Percentiles rank a stretch among this genome's conserved stretches.
Conservation (phyloP, 2,329 filamentous ascomycete genomes). For the Pyrenophora teres region DNA sequence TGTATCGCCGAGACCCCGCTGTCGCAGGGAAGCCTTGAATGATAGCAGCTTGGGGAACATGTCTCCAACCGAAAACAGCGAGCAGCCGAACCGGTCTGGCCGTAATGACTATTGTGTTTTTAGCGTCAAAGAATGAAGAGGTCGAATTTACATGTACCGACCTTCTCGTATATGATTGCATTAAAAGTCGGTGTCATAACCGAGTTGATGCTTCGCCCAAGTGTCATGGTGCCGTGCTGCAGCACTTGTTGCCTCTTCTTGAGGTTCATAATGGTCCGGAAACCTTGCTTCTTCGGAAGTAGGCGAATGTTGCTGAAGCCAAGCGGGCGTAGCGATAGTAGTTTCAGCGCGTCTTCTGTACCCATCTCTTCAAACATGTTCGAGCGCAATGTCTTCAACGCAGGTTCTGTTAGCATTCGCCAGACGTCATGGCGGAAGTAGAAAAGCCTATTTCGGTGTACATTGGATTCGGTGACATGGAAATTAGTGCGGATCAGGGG, state of each 20-base stretch:
- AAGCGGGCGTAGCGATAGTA: constrained; percentile 67
- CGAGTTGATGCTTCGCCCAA: constrained; percentile 70
- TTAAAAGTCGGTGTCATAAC: constrained; percentile 75
- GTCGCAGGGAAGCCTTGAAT: constrained; percentile 63
- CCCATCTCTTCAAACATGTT: constrained; percentile 81
- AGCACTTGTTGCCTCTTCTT: constrained; percentile 64
- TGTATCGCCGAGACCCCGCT: constrained; percentile 39
- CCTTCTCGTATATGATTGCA: constrained; percentile 79
- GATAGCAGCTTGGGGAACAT: constrained; percentile 73
- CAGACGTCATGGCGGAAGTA: constrained; percentile 96
- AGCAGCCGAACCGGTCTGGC: constrained; percentile 70
- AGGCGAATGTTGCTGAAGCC: constrained; percentile 80
- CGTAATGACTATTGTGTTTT: constrained; percentile 31
- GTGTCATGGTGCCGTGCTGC: constrained; percentile 58
- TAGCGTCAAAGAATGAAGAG: constrained; percentile 1
- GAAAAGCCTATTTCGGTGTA: constrained; percentile 79
- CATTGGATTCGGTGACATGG: constrained; percentile 89
- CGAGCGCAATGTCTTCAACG: constrained; percentile 67
- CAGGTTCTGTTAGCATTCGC: constrained; percentile 75
- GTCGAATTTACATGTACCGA: constrained; percentile 37
- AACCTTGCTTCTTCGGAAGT: constrained; percentile 75
- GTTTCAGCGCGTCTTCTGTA: constrained; percentile 57
- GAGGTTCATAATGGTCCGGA: constrained; percentile 88
- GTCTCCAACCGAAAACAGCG: constrained; percentile 80
- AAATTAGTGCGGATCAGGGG: constrained; percentile 87